These are phyloP conservation scores for Glycine tomentella DNA, from an alignment of 306 rosid genomes.

Conservation along the genomic window DNA sequence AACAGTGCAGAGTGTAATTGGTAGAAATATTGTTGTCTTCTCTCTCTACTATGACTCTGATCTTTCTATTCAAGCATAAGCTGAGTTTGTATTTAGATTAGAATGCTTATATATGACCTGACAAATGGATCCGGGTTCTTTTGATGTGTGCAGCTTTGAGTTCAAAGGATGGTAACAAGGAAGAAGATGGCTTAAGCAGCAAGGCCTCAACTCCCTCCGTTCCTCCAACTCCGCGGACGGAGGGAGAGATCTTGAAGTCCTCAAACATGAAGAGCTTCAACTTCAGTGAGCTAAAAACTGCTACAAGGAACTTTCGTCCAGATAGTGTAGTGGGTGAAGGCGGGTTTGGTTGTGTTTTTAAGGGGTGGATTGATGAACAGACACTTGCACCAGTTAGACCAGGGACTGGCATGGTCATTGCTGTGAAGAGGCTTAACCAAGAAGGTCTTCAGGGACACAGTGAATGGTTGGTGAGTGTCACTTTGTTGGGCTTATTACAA, in stretches of 20 bases:
- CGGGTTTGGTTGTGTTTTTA: slow-evolving; percentile 90
- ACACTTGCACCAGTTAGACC: slow-evolving; percentile 78
- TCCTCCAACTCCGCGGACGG: slow-evolving; percentile 81
- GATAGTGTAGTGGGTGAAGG: slow-evolving; percentile 99
- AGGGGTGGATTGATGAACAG: slow-evolving; percentile 95
- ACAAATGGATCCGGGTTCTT: slow-evolving; percentile 33
- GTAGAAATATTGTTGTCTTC: neutral
- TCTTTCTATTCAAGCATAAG: slow-evolving; percentile 19
- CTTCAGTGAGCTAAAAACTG: slow-evolving; percentile 75
- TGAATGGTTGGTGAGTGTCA: slow-evolving; percentile 96
- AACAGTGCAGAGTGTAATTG: neutral
- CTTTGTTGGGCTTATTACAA: slow-evolving; percentile 22
- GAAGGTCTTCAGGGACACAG: slow-evolving; percentile 96
- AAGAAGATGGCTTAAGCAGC: slow-evolving; percentile 18
- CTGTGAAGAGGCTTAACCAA: slow-evolving; percentile 94
- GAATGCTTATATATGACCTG: slow-evolving; percentile 23
- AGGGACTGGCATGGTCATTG: slow-evolving; percentile 88
- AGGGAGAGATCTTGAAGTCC: slow-evolving; percentile 89
- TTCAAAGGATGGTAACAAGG: slow-evolving; percentile 53
- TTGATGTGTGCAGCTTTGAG: slow-evolving; percentile 52
- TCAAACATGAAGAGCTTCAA: slow-evolving; percentile 78
- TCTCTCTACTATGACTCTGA: neutral
- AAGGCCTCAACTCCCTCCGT: slow-evolving; percentile 50
- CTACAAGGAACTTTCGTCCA: slow-evolving; percentile 96
- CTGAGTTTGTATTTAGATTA: slow-evolving; percentile 11